Evolutionary conservation across 305 asterid genomes (phyloP).

Genomic region (Fraxinus baroniana): DNA sequence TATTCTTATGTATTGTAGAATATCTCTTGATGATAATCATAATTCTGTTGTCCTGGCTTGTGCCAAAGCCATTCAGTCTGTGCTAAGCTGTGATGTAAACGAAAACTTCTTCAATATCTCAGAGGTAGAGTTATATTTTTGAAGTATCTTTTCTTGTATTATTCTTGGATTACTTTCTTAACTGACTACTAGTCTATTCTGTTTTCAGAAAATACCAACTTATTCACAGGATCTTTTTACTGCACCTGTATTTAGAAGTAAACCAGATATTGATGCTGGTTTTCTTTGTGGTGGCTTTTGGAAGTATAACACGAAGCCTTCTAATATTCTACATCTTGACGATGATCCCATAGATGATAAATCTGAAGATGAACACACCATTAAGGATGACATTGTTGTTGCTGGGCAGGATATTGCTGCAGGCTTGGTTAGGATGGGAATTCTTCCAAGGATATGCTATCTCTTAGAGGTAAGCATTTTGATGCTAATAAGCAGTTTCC

Average conservation of each 20-base stretch:
- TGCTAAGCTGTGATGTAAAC: slow-evolving; percentile 61
- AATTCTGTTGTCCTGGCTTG: slow-evolving; percentile 81
- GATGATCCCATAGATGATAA: slow-evolving; percentile 41
- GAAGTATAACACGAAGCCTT: slow-evolving; percentile 88
- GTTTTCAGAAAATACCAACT: slow-evolving; percentile 64
- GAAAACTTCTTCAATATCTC: slow-evolving; percentile 57
- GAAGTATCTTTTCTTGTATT: slow-evolving; percentile 3
- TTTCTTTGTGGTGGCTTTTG: slow-evolving; percentile 96
- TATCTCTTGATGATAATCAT: slow-evolving; percentile 84
- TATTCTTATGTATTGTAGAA: slow-evolving; percentile 46
- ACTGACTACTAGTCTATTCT: slow-evolving; percentile 22
- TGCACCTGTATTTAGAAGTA: slow-evolving; percentile 90
- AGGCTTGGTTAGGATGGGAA: slow-evolving; percentile 95
- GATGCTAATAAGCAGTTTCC: slow-evolving; percentile 19
- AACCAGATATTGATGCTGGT: slow-evolving; percentile 70
- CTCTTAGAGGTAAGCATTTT: slow-evolving; percentile 73
- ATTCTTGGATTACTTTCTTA: slow-evolving; percentile 17
- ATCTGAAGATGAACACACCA: slow-evolving; percentile 67
- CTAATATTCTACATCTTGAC: slow-evolving; percentile 52
- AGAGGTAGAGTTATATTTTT: slow-evolving; percentile 55
- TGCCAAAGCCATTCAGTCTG: slow-evolving; percentile 74
- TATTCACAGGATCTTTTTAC: slow-evolving; percentile 51
- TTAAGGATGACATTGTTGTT: slow-evolving; percentile 78
- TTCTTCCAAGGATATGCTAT: slow-evolving; percentile 70
- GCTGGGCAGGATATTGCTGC: slow-evolving; percentile 94